A percentile compares a stretch with the other conserved stretches of the same genome.
Evolutionary conservation across 192 early-diverging fungal species (phyloP).

Genomic region (Jimgerdemannia lactiflua): DNA sequence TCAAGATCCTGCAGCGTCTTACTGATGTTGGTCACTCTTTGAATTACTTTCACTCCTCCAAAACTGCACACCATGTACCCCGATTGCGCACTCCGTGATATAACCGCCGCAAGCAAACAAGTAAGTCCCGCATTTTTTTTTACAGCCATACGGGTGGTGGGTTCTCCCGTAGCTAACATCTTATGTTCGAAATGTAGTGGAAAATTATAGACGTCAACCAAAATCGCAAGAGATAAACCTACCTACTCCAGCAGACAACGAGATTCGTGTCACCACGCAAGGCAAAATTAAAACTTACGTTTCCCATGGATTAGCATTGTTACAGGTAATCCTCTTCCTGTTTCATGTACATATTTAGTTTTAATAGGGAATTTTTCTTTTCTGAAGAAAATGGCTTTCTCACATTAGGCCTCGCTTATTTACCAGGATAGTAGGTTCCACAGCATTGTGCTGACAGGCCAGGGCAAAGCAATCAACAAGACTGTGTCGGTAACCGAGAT

Average conservation of each 20-base stretch:
- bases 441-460: constrained; percentile 18
- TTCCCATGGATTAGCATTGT: constrained; percentile 10
- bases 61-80: too few relatives aligned
- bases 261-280: constrained; percentile 17
- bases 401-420: too few relatives aligned
- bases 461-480: constrained; percentile 57
- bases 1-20: too few relatives aligned
- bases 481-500: constrained; percentile 67
- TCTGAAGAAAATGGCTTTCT: too few relatives aligned
- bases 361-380: too few relatives aligned
- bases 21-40: too few relatives aligned
- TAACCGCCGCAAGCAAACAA: too few relatives aligned
- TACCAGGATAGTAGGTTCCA: background rate
- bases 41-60: too few relatives aligned
- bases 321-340: constrained; percentile 12
- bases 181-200: constrained; percentile 10
- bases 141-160: background rate
- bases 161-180: background rate
- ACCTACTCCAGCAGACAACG: constrained; percentile 20
- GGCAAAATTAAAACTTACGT: constrained; percentile 21
- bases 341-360: background rate
- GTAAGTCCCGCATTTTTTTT: background rate
- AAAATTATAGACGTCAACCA: constrained; percentile 22
- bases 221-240: background rate
- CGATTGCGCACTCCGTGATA: too few relatives aligned